These are phyloP conservation scores for Colletotrichum spinosum DNA, from an alignment of 2,329 filamentous ascomycete species.

Conservation along the genomic window DNA sequence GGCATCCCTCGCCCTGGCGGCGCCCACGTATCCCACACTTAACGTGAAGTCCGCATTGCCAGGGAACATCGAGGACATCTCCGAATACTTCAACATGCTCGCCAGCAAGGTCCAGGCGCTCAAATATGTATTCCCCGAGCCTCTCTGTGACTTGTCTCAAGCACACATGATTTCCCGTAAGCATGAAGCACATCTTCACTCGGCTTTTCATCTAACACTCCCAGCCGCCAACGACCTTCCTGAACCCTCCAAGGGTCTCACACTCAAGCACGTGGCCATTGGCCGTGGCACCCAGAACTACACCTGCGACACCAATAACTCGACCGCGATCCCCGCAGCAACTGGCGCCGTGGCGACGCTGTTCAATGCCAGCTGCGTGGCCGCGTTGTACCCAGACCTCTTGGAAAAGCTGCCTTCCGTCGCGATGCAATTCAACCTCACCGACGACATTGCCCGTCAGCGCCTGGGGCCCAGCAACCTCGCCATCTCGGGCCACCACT, in stretches of 20 bases:
- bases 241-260: constrained; percentile 67
- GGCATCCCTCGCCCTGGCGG: constrained; percentile 57
- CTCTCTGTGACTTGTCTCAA: constrained; percentile 65
- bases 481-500: constrained; percentile 80
- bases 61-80: constrained; percentile 59
- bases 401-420: constrained; percentile 73
- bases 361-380: constrained; percentile 88
- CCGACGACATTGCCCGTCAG: constrained; percentile 15
- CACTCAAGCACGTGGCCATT: constrained; percentile 81
- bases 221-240: constrained; percentile 71
- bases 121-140: constrained; percentile 53
- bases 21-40: constrained; percentile 59
- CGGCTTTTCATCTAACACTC: constrained; percentile 41
- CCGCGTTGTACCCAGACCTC: constrained; percentile 75
- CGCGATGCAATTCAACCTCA: constrained; percentile 74
- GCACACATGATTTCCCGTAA: constrained; percentile 63
- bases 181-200: constrained; percentile 37
- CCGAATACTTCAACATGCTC: constrained; percentile 71
- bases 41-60: constrained; percentile 49
- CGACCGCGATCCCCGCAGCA: constrained; percentile 70
- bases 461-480: constrained; percentile 69
- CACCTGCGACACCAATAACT: constrained; percentile 76
- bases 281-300: constrained; percentile 96
- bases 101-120: constrained; percentile 65
- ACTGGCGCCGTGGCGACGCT: constrained; percentile 84